Evolutionary conservation across 345 rosid species (phyloP), one percentile per base, ranked within the genome.

Genomic region (Garcia nutans): DNA sequence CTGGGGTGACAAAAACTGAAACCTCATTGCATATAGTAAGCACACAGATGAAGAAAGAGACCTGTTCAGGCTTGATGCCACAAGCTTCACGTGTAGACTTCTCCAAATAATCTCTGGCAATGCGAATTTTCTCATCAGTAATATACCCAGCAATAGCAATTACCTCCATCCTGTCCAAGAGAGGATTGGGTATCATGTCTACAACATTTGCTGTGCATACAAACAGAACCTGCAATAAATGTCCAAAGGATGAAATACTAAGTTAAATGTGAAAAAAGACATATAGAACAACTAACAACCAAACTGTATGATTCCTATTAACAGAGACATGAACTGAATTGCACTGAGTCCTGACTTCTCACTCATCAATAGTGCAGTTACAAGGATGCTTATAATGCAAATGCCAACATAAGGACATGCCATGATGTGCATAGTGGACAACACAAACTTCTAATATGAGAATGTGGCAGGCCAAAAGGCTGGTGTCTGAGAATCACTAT

Each of bases 141-240:
- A 96, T 93, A 84, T 96, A 96, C 20, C 99, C 99, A 75, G 99
- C 98, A 84, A 96, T 93, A 78, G 93, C 81, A 80, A 96, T 90
- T 56, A 96, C 97, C 89, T 96, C 99, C 99, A 93, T 96, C 80
- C 99, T 91, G 82, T 96, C 99, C 83, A 96, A 85, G 41, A 96
- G 97, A 75, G 99, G 99, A 71, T 84, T 91, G n/a, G 99, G 98
- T 80, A 96, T 96, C 84, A 56, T 92, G 74, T 93, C 97, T 78
- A 96, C 81, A 74, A 93, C 99, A 89, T 96, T 96, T 82, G 99
- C 99, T 12, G 99, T 96, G 92, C 99, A 96, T 60, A 96, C 99
- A 82, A 96, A 96, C 33, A 93, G 88, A 80, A 96, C 99, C 99
- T 96, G 91, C 67, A 83, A 71, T 22, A 67, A 60, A 22, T 54